Evolutionary conservation across 768 basidiomycete genomes (phyloP), one percentile per base, ranked within the genome.

Genomic region (Russula sp.): DNA sequence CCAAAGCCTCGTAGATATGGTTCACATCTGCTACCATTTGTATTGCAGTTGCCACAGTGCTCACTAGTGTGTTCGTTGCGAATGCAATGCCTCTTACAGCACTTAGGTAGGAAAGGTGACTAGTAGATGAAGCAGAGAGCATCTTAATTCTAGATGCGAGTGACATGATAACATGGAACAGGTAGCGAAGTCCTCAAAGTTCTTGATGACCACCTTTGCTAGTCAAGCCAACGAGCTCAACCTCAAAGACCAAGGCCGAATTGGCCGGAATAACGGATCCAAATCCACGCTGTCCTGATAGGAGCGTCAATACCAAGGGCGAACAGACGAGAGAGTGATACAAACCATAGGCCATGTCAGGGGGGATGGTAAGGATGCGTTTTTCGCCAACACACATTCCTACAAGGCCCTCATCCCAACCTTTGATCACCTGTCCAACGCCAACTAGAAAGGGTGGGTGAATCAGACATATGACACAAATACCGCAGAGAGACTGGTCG

Each of bases 351-450:
- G 86, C 94, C 77, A 86, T 76, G 55, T 77, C 64, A 6, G 91
- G 71, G 14, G 94, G 94, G 64, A 98, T 96, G 27, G 88, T 94
- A 64, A 98, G 80, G 5, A 79, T 91, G 49, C 94, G 87, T 79
- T 91, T 94, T 78, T 97, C 94, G 63, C 82, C 78, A 44, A 92
- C 71, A 72, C 94, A 96, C 86, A 96, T 94, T 59, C 88, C 89
- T 44, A 81, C 61, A 54, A 94, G 83, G 68, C 91, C 91, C 47
- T 89, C 75, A 68, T 94, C 91, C 91, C 91, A 94, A 18, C 91
- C 91, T 67, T 79, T 79, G 72, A 94, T 94, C 56, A 94, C 91
- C 70, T 91, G 89, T 10, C 88, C 87, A 45, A 79, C 74, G 55
- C 91, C 91, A 35, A 94, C 91, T 93, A 49, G 22, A 56, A 8